phyloP scores from a whole-genome alignment of 805 yeast species.

The Starmera pachycereana region DNA sequence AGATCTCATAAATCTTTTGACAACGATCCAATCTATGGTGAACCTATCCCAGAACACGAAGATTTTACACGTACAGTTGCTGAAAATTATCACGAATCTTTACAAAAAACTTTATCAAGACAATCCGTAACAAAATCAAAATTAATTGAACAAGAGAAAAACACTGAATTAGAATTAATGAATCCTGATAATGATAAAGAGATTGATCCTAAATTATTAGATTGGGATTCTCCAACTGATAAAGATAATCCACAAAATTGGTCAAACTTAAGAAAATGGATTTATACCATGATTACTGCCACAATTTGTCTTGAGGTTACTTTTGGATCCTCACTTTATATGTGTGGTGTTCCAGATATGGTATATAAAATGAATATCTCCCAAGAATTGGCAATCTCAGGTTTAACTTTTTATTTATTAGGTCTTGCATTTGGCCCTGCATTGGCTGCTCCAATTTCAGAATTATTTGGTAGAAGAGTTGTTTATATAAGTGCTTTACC shows the following conservation, averaged over 20 bases:
- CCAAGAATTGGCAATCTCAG: constrained; percentile 53
- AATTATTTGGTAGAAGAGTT: constrained; percentile 55
- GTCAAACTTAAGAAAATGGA: constrained; percentile 57
- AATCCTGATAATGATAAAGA: constrained; percentile 14
- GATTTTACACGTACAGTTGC: constrained; percentile 5
- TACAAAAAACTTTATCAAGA: constrained; percentile 17
- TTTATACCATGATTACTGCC: constrained; percentile 54
- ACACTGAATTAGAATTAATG: neutral
- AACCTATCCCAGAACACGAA: constrained; percentile 6
- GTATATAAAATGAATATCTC: constrained; percentile 37
- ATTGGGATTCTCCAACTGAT: constrained; percentile 58
- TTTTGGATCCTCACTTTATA: constrained; percentile 66
- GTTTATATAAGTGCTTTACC: constrained; percentile 53
- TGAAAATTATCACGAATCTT: constrained; percentile 14
- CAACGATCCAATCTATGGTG: constrained; percentile 9
- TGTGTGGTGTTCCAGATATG: constrained; percentile 52
- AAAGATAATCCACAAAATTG: constrained; percentile 60
- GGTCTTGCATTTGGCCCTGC: constrained; percentile 70
- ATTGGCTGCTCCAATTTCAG: constrained; percentile 63
- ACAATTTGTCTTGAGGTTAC: constrained; percentile 57
- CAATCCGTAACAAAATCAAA: constrained; percentile 9
- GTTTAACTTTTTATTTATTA: constrained; percentile 57
- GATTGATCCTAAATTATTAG: constrained; percentile 30
- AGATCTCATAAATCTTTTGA: constrained; percentile 11
- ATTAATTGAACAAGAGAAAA: constrained; percentile 2